Conservation (phyloP, 2,329 filamentous ascomycete species). For the Exophiala xenobiotica region DNA sequence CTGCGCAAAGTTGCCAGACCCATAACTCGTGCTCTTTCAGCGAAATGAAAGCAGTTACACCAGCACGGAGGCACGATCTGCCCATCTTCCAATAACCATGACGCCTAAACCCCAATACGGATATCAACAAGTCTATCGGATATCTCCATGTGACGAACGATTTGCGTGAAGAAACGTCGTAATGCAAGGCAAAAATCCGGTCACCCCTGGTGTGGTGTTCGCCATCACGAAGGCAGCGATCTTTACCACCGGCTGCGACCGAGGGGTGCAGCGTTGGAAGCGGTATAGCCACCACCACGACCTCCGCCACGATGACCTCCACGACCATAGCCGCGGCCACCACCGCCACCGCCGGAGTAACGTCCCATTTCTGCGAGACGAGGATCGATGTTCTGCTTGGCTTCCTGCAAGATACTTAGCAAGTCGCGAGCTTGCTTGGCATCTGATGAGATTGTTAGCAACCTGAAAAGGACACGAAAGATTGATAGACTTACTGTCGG, state of each 20-base stretch:
- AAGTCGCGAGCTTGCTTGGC: conserved; percentile 96
- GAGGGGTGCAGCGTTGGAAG: conserved; percentile 59
- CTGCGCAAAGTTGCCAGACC: not conserved
- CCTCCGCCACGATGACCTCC: conserved; percentile 63
- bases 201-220: not conserved
- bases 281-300: conserved; percentile 54
- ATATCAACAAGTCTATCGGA: conserved; percentile 10
- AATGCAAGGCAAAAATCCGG: not conserved
- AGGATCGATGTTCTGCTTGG: conserved; percentile 97
- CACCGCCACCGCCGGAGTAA: conserved; percentile 80
- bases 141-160: conserved; percentile 1
- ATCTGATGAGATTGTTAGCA: conserved; percentile 52
- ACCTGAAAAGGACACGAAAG: not conserved
- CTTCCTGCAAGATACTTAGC: conserved; percentile 86
- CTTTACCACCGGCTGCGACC: conserved; percentile 58
- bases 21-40: not conserved
- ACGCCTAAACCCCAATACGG: conserved; percentile 13
- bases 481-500: conserved; percentile 76
- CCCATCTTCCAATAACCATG: conserved; percentile 5
- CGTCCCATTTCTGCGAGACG: conserved; percentile 93
- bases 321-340: conserved; percentile 66
- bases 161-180: conserved; percentile 2
- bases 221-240: conserved; percentile 1
- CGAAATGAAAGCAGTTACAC: not conserved
- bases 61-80: conserved; percentile 6